Evolutionary conservation across 306 rosid species (phyloP).

Genomic region (Cucurbita argyrosperma): DNA sequence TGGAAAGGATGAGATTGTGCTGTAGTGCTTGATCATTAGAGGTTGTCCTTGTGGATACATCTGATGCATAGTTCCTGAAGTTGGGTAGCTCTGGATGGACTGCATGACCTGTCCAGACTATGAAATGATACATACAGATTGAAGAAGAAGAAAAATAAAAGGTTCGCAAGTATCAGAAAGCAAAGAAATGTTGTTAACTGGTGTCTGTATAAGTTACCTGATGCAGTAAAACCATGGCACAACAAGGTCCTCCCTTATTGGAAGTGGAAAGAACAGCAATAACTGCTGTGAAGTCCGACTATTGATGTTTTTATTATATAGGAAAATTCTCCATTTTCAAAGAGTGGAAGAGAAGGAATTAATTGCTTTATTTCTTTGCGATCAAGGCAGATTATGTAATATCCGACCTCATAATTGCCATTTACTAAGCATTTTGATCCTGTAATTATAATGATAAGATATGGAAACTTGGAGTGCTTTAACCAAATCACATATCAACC

Average conservation of each 20-base stretch:
- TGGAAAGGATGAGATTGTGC: constrained; percentile 24
- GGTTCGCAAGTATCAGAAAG: neutral
- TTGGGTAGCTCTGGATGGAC: constrained; percentile 19
- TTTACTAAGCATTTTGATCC: neutral
- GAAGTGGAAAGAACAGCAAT: too few species aligned
- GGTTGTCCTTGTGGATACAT: constrained; percentile 13
- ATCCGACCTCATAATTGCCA: constrained; percentile 5
- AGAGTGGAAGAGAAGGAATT: neutral
- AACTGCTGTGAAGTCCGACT: neutral
- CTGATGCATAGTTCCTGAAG: constrained; percentile 12
- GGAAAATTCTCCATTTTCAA: neutral
- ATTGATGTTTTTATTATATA: neutral
- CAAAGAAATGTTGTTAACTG: neutral
- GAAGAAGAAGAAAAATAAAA: neutral
- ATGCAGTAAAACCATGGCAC: too few species aligned
- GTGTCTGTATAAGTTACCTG: neutral
- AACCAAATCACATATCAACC: neutral
- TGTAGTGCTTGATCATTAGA: constrained; percentile 10
- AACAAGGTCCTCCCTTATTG: too few species aligned
- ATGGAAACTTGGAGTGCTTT: neutral
- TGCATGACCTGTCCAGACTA: constrained; percentile 28
- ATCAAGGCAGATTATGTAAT: neutral
- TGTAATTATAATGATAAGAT: neutral
- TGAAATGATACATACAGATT: neutral
- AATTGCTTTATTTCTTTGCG: neutral